A percentile compares a stretch with the other conserved stretches of the same genome.
phyloP scores from a whole-genome alignment of 2,329 filamentous ascomycete species.

The Trichoderma lentiforme region DNA sequence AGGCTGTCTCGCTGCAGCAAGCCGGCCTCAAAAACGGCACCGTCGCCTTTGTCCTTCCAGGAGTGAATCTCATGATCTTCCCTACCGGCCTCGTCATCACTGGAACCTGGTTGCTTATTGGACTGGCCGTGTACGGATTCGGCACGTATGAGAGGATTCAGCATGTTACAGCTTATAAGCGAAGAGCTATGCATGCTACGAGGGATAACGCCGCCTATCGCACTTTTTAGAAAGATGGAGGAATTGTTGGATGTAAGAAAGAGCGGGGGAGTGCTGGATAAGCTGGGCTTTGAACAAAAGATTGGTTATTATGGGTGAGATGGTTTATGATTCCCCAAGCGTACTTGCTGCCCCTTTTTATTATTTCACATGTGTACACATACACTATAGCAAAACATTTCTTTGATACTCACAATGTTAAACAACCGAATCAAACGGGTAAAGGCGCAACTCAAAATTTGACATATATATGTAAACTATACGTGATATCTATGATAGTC shows the following conservation, averaged over 20 bases:
- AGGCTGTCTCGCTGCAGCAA: constrained; percentile 48
- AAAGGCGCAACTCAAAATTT: neutral
- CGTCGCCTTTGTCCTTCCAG: constrained; percentile 66
- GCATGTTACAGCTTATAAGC: constrained; percentile 62
- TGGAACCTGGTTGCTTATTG: constrained; percentile 57
- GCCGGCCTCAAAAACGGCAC: constrained; percentile 47
- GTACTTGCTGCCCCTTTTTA: neutral
- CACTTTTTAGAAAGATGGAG: neutral
- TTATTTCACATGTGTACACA: neutral
- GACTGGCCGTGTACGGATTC: constrained; percentile 55
- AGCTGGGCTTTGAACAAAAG: neutral
- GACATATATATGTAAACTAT: neutral
- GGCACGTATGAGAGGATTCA: constrained; percentile 65
- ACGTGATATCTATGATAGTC: neutral
- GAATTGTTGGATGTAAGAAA: neutral
- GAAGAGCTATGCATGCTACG: constrained; percentile 26
- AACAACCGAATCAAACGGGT: neutral
- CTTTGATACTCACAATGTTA: neutral
- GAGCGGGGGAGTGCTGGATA: neutral
- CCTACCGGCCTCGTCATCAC: constrained; percentile 68
- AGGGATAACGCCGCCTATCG: neutral
- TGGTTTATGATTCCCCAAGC: constrained; percentile 13
- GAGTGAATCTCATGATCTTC: constrained; percentile 64
- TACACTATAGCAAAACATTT: neutral
- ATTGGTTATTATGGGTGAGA: neutral